A percentile compares a stretch with the other conserved stretches of the same genome.
These are phyloP conservation scores for Dipodascus geniculatus DNA, from an alignment of 805 yeast genomes.

Conservation along the genomic window DNA sequence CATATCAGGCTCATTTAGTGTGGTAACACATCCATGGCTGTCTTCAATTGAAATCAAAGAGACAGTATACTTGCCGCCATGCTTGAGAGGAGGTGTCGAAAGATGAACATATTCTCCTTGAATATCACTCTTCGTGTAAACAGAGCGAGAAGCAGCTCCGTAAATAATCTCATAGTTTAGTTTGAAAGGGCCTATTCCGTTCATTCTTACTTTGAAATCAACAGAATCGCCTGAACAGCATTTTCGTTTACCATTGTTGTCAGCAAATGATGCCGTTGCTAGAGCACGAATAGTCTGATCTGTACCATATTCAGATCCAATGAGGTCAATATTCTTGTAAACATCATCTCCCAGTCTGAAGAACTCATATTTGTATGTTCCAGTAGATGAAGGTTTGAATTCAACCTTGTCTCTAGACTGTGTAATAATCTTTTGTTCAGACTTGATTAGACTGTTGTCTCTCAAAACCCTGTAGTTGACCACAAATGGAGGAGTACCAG, in stretches of 20 bases:
- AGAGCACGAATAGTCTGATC: constrained; percentile 26
- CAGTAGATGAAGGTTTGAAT: constrained; percentile 72
- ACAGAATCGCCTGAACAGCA: constrained; percentile 39
- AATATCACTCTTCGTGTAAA: constrained; percentile 33
- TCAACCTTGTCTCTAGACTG: constrained; percentile 42
- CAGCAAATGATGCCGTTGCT: constrained; percentile 29
- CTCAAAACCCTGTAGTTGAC: constrained; percentile 45
- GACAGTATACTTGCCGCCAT: constrained; percentile 67
- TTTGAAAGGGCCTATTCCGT: constrained; percentile 72
- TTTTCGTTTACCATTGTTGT: constrained; percentile 13
- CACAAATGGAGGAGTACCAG: constrained; percentile 77
- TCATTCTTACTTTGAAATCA: constrained; percentile 44
- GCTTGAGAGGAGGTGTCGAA: constrained; percentile 40
- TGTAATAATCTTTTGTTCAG: constrained; percentile 8
- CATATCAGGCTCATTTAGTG: constrained; percentile 50
- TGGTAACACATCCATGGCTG: constrained; percentile 68
- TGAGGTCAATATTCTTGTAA: constrained; percentile 29
- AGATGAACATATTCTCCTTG: constrained; percentile 29
- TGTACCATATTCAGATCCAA: constrained; percentile 13
- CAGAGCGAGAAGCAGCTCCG: constrained; percentile 36
- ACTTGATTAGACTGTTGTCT: constrained; percentile 24
- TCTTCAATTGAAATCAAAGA: constrained; percentile 58
- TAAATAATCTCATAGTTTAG: constrained; percentile 60
- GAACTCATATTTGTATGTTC: constrained; percentile 68
- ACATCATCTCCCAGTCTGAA: constrained; percentile 51